Percentiles rank a stretch among this genome's conserved stretches.
Conservation (phyloP, 1,139 yeast genomes). For the Pichia sp. region DNA sequence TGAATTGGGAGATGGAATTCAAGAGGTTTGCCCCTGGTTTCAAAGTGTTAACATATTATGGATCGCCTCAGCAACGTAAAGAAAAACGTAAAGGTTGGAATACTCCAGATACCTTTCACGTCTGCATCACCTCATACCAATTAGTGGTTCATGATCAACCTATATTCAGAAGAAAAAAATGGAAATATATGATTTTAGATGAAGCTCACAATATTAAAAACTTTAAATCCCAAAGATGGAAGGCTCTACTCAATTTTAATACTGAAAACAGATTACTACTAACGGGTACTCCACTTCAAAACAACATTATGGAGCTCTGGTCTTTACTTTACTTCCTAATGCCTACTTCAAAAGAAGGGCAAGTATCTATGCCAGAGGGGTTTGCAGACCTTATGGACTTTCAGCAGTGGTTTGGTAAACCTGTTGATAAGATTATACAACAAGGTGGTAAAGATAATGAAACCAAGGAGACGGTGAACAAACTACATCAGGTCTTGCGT, state of each 20-base stretch:
- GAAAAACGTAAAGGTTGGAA: slow-evolving; percentile 98
- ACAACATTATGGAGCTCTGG: slow-evolving; percentile 90
- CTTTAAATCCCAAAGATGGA: slow-evolving; percentile 95
- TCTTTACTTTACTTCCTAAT: slow-evolving; percentile 85
- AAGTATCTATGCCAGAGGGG: slow-evolving; percentile 79
- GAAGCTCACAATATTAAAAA: slow-evolving; percentile 98
- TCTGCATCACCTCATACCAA: slow-evolving; percentile 95
- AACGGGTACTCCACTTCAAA: slow-evolving; percentile 95
- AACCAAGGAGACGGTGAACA: slow-evolving; percentile 76
- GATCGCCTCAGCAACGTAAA: slow-evolving; percentile 96
- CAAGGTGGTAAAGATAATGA: slow-evolving; percentile 60
- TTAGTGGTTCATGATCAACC: slow-evolving; percentile 94
- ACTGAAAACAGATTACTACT: slow-evolving; percentile 79
- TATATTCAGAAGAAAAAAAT: slow-evolving; percentile 81
- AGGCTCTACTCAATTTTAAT: slow-evolving; percentile 86
- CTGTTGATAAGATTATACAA: slow-evolving; percentile 89
- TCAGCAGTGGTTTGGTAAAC: slow-evolving; percentile 97
- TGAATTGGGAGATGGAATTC: slow-evolving; percentile 99
- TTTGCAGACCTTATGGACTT: slow-evolving; percentile 94
- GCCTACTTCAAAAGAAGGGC: slow-evolving; percentile 69
- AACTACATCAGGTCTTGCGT: slow-evolving; percentile 86
- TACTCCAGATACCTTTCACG: slow-evolving; percentile 91
- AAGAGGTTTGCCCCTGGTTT: slow-evolving; percentile 98
- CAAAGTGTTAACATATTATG: slow-evolving; percentile 91
- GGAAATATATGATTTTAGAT: slow-evolving; percentile 96